Base-by-base conservation (phyloP, 2,329 filamentous ascomycete species). In the Catunica adiposa region DNA sequence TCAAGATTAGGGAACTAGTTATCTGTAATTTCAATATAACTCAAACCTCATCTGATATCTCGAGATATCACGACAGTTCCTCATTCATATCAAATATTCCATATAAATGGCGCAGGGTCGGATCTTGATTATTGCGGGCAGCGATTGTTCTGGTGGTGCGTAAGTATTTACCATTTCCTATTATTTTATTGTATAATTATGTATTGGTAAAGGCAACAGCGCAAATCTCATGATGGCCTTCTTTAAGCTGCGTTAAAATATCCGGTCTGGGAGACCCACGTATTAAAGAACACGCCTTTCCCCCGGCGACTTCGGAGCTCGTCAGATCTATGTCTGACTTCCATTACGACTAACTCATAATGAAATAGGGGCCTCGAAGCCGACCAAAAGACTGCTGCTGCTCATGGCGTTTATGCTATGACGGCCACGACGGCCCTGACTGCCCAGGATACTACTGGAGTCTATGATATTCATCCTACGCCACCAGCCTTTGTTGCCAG, bases 341-440 rank as follows among this genome's bases (percentile, higher is more conserved):
- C 22, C 7, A 48, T 20, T n/a, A 3, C 23, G 34, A 44, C 40
- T 44, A 48, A 37, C 23, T 34, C 9, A 38, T 26, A 34, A 23
- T 15, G 5, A 25, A 23, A 37, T 63, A 95, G 89, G 56, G 92
- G 90, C 53, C 79, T 98, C 34, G 90, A 98, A 68, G 92, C 90
- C 40, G 90, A 97, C 66, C 89, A 97, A 66, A 94, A 95, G 67
- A 89, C 94, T 59, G 84, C 95, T 59, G 85, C 89, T 47, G 87
- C 86, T 17, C 89, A 97, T 77, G 83, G 84, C 58, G 92, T 86
- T 70, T 97, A 97, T 74, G 89, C 88, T 58, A 94, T 96, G 82
- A 96, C 90, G 53, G 88, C 89, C 22, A 96, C 90, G 8, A 94
- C 90, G 14, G 90, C 90, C 20, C 72, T 98, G 64, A 98, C 92